Evolutionary conservation across 306 rosid genomes (phyloP).

Genomic region (Sechiopsis laciniata): DNA sequence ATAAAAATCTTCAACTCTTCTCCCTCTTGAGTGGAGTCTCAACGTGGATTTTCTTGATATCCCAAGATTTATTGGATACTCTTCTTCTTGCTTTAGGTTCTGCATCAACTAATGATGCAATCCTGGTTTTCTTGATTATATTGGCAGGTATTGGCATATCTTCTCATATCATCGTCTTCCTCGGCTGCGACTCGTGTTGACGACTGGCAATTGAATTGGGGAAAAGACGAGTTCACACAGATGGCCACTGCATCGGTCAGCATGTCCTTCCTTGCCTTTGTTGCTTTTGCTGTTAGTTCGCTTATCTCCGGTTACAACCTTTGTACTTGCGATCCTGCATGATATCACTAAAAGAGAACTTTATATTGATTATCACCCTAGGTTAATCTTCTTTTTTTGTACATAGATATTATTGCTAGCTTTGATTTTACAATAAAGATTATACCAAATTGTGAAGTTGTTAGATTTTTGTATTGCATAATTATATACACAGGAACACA

Average conservation of each 20-base stretch:
- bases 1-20: not conserved
- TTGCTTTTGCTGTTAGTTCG: constrained; percentile 84
- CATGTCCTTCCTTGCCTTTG: constrained; percentile 79
- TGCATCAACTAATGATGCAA: not conserved
- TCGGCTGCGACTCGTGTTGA: constrained; percentile 84
- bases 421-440: constrained; percentile 19
- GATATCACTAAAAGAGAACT: constrained; percentile 22
- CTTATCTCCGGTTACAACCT: constrained; percentile 79
- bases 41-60: not conserved
- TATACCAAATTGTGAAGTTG: not conserved
- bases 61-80: not conserved
- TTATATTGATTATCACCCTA: not conserved
- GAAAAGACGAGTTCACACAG: constrained; percentile 86
- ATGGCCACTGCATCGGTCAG: constrained; percentile 86
- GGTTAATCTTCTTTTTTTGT: constrained; percentile 19
- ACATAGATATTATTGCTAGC: constrained; percentile 18
- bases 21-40: not conserved
- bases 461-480: too few relatives aligned
- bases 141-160: constrained; percentile 77
- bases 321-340: constrained; percentile 40
- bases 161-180: constrained; percentile 87
- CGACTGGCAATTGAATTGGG: constrained; percentile 98
- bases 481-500: too few relatives aligned
- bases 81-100: not conserved
- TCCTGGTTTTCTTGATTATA: constrained; percentile 2